Evolutionary conservation across 129 eudicot genomes (phyloP).

Genomic region (Escallonia rubra): DNA sequence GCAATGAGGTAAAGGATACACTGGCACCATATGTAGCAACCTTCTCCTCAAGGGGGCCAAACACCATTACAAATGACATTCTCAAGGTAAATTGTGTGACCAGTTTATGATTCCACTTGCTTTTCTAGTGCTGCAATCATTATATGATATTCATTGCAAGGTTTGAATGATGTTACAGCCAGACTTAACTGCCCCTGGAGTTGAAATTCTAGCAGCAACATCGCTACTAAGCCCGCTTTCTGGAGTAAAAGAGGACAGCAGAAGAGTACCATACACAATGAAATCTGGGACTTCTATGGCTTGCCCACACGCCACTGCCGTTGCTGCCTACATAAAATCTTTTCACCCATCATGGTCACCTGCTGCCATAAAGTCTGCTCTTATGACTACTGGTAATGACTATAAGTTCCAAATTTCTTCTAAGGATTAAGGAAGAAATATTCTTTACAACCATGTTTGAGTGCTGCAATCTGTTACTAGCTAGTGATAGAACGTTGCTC

Average conservation of each 20-base stretch:
- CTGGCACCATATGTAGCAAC: conserved; percentile 14
- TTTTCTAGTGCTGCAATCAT: too few species aligned
- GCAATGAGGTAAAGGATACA: conserved; percentile 3
- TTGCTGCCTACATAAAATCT: conserved; percentile 14
- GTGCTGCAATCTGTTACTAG: too few species aligned
- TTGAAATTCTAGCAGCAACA: conserved; percentile 20
- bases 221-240: conserved; percentile 1
- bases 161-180: conserved; percentile 11
- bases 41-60: conserved; percentile 26
- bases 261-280: conserved; percentile 9
- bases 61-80: conserved; percentile 13
- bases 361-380: conserved; percentile 18
- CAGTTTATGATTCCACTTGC: too few species aligned
- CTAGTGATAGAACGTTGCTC: too few species aligned
- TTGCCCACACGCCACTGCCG: conserved; percentile 23
- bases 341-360: conserved; percentile 23
- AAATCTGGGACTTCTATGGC: conserved; percentile 22
- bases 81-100: conserved; percentile 12
- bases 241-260: neutral
- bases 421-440: too few species aligned
- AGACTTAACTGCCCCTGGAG: conserved; percentile 22
- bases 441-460: too few species aligned
- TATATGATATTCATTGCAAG: too few species aligned
- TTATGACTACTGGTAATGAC: conserved; percentile 20
- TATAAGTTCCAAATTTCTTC: too few species aligned